These are phyloP conservation scores for Stachybotrys echinatus DNA, from an alignment of 2,329 filamentous ascomycete species.

Conservation along the genomic window DNA sequence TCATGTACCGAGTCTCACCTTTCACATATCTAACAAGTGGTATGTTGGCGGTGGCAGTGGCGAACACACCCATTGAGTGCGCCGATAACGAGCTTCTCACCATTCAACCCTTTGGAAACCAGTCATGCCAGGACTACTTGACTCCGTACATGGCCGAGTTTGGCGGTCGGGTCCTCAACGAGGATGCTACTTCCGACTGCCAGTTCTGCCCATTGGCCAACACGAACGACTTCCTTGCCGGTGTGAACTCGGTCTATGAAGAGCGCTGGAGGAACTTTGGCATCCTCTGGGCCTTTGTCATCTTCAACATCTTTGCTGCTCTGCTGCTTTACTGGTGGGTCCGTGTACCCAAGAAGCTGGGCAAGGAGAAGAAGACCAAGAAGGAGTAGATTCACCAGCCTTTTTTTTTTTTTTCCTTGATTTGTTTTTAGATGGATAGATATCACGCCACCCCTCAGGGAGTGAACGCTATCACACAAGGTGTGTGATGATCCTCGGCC, in stretches of 20 bases:
- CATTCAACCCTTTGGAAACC: constrained; percentile 56
- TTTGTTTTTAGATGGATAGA: neutral
- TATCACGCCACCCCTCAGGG: neutral
- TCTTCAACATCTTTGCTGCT: constrained; percentile 53
- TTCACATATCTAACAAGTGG: constrained; percentile 77
- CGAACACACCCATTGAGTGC: constrained; percentile 61
- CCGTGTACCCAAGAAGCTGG: constrained; percentile 37
- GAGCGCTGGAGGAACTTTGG: constrained; percentile 67
- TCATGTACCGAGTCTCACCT: constrained; percentile 65
- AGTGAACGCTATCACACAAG: too few species aligned
- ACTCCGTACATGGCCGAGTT: constrained; percentile 36
- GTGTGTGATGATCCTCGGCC: too few species aligned
- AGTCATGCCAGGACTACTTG: constrained; percentile 59
- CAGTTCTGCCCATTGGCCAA: constrained; percentile 46
- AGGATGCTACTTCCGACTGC: constrained; percentile 42
- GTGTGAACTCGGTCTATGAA: constrained; percentile 45
- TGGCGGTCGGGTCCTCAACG: constrained; percentile 51
- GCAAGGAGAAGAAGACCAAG: constrained; percentile 26
- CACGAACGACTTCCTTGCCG: constrained; percentile 47
- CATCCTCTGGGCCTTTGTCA: constrained; percentile 53
- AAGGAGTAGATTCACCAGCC: constrained; percentile 3
- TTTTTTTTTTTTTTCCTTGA: neutral
- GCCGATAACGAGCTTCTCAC: constrained; percentile 62
- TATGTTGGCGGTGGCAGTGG: constrained; percentile 65
- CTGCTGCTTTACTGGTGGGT: constrained; percentile 52